Base-by-base conservation (phyloP, 306 rosid genomes). In the Quercus mongolica region DNA sequence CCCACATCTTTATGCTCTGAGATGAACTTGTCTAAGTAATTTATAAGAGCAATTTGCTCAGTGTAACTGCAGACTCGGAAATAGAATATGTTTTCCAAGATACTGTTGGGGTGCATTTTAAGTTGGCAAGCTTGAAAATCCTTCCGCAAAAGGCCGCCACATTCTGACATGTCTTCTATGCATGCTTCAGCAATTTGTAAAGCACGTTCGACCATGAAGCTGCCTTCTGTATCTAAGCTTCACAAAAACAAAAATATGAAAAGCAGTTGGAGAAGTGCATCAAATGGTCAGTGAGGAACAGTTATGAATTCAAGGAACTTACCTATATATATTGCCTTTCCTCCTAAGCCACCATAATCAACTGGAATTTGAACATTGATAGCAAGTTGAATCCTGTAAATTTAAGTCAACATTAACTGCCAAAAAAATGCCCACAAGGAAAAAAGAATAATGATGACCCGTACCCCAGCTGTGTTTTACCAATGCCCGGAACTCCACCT, bases 401-500 rank as follows among this genome's bases (percentile, higher is more conserved):
- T 64, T 75, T 54, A 85, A 82, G 26, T 76, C 76, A 76, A 62
- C 23, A 74, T 25, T 76, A 28, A 54, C 56, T 26, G 69, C 49
- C 62, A 75, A 30, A 63, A n/a, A 78, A 67, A 81, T 49, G 23
- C 69, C 71, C 17, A 64, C 21, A 30, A 19, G 69, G 58, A 28
- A 52, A 81, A 77, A 72, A 62, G 33, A 6, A 71, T 69, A 78
- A 77, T n/a, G 67, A 55, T 51, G 56, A 69, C 57, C 28, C 87
- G 57, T 90, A 95, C 97, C 99, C 98, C 20, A 95, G 81, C 87
- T 95, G 99, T 74, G 99, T 95, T 93, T 95, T 92, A 81, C 98
- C 97, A 4, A 95, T 93, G 79, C 99, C 99, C 0, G 98, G 99
- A 73, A 92, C 93, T 77, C 99, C 98, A 82, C 98, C 99, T 93